phyloP scores from a whole-genome alignment of 495 filamentous ascomycete genomes.

The Articulospora tetracladia region DNA sequence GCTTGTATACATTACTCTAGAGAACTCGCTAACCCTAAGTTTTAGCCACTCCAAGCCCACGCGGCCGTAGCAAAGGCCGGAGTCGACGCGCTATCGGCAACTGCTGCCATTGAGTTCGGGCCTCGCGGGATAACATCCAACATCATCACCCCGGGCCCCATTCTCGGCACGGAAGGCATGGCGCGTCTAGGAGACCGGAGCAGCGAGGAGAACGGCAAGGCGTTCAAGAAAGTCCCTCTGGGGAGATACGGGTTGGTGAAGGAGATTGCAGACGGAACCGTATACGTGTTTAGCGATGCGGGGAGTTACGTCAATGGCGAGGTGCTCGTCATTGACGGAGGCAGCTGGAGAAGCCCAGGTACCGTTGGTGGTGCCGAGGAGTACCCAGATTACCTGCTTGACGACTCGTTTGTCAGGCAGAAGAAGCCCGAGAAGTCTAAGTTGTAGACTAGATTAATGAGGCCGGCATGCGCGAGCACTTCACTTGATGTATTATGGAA shows the following conservation, averaged over 20 bases:
- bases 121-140: conserved; percentile 88
- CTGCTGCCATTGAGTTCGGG: conserved; percentile 79
- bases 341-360: conserved; percentile 30
- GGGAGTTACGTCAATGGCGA: conserved; percentile 82
- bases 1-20: too few species aligned
- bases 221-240: conserved; percentile 46
- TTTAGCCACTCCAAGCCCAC: conserved; percentile 81
- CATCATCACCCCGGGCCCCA: conserved; percentile 78
- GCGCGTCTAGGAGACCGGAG: conserved; percentile 33
- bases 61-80: conserved; percentile 88
- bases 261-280: conserved; percentile 90
- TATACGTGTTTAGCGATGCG: conserved; percentile 78
- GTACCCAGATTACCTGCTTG: conserved; percentile 66
- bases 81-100: conserved; percentile 75
- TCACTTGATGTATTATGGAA: background rate
- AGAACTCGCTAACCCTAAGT: too few species aligned
- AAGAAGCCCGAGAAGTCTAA: conserved; percentile 61
- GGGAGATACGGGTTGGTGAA: conserved; percentile 74
- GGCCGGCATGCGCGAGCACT: too few species aligned
- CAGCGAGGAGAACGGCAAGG: conserved; percentile 29
- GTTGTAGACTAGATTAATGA: conserved; percentile 41
- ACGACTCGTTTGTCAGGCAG: conserved; percentile 49
- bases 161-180: conserved; percentile 61
- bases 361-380: conserved; percentile 11
- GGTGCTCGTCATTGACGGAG: conserved; percentile 76